These are phyloP conservation scores for Diplodia seriata DNA, from an alignment of 2,329 filamentous ascomycete species.

Conservation along the genomic window DNA sequence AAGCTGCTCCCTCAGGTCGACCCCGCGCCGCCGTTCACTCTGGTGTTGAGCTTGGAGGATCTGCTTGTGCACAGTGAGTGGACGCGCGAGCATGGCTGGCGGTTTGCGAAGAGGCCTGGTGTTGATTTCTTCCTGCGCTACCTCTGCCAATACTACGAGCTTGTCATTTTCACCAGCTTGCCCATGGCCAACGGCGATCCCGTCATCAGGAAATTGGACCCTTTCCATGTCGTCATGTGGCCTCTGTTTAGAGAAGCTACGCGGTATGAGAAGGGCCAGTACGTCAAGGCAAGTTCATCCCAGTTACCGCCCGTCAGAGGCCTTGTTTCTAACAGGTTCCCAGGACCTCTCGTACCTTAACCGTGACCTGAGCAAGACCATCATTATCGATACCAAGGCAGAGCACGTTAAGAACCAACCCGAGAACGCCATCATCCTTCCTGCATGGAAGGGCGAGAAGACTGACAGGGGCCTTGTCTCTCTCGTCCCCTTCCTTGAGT, in stretches of 20 bases:
- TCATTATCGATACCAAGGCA: conserved; percentile 88
- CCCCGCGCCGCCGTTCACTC: conserved; percentile 85
- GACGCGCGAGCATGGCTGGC: conserved; percentile 92
- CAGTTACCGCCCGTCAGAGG: not conserved
- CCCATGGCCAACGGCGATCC: conserved; percentile 85
- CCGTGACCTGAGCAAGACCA: conserved; percentile 91
- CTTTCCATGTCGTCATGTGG: conserved; percentile 94
- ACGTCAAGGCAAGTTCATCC: conserved; percentile 76
- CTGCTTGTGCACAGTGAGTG: conserved; percentile 94
- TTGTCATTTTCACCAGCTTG: conserved; percentile 92
- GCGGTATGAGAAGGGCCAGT: conserved; percentile 92
- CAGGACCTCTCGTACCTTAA: conserved; percentile 98
- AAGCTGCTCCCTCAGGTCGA: conserved; percentile 87
- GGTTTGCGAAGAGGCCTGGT: conserved; percentile 91
- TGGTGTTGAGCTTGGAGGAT: conserved; percentile 92
- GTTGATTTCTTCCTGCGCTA: conserved; percentile 98
- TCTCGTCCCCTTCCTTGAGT: conserved; percentile 96
- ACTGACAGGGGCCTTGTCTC: conserved; percentile 86
- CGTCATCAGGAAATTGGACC: conserved; percentile 90
- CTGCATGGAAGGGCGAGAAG: conserved; percentile 85
- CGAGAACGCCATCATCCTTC: conserved; percentile 92
- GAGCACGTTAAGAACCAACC: conserved; percentile 86
- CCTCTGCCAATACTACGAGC: conserved; percentile 95
- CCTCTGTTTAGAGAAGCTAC: conserved; percentile 96
- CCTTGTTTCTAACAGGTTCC: not conserved